These are phyloP conservation scores for Candida mattraensis DNA, from an alignment of 805 yeast genomes.

Conservation along the genomic window DNA sequence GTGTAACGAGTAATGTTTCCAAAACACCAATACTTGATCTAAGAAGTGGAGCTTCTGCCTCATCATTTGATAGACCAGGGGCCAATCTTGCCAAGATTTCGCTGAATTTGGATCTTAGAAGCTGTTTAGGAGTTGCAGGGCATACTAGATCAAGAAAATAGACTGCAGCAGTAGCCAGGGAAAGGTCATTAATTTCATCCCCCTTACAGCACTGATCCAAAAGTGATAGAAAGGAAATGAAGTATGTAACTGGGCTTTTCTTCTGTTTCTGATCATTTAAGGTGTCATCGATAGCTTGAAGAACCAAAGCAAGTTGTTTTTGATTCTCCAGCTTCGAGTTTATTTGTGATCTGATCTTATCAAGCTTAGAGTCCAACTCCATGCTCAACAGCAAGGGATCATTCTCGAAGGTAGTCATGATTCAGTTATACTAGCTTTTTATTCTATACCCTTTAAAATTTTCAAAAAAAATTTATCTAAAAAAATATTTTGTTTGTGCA, in stretches of 20 bases:
- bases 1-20: slow-evolving; percentile 75
- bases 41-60: slow-evolving; percentile 76
- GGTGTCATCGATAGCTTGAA: slow-evolving; percentile 89
- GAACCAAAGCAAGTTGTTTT: slow-evolving; percentile 76
- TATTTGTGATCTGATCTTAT: slow-evolving; percentile 68
- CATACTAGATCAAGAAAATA: slow-evolving; percentile 80
- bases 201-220: slow-evolving; percentile 69
- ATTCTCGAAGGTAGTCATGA: slow-evolving; percentile 10
- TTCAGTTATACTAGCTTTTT: slow-evolving; percentile 1
- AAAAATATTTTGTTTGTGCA: slow-evolving; percentile 11
- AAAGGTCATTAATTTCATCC: slow-evolving; percentile 54
- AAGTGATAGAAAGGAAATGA: slow-evolving; percentile 78
- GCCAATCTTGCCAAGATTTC: slow-evolving; percentile 80
- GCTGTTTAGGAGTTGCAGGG: slow-evolving; percentile 67
- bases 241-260: slow-evolving; percentile 74
- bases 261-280: slow-evolving; percentile 63
- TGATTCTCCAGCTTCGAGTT: slow-evolving; percentile 85
- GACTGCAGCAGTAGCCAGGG: slow-evolving; percentile 71
- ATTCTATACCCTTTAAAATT: neutral
- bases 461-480: slow-evolving; percentile 2
- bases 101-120: slow-evolving; percentile 72
- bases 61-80: slow-evolving; percentile 68
- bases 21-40: slow-evolving; percentile 84
- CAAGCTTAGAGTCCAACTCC: slow-evolving; percentile 62
- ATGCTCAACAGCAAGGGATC: slow-evolving; percentile 23